Conservation (phyloP, 352 stramenopile genomes). For the Phytophthora podocarpi region DNA sequence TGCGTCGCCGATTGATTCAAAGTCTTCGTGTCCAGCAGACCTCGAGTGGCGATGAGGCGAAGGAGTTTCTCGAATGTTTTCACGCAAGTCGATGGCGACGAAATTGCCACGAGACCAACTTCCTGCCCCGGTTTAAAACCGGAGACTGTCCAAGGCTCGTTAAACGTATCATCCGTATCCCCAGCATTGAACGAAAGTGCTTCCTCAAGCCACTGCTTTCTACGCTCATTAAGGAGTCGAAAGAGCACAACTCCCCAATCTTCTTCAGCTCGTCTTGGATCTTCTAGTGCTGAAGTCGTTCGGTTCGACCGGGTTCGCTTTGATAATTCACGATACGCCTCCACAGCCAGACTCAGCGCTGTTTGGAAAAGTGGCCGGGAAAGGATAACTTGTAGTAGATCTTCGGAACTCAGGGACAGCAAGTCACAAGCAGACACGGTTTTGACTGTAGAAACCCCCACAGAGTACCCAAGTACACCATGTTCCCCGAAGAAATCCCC, state of each 20-base stretch:
- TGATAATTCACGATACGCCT: constrained; percentile 55
- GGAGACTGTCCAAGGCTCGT: constrained; percentile 35
- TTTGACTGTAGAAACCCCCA: constrained; percentile 41
- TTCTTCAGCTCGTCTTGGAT: constrained; percentile 26
- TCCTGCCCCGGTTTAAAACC: constrained; percentile 28
- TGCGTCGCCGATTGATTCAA: constrained; percentile 15
- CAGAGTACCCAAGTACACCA: constrained; percentile 60
- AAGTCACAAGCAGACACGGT: constrained; percentile 30
- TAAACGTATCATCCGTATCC: constrained; percentile 6
- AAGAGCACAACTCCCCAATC: constrained; percentile 54
- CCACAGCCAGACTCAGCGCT: constrained; percentile 42
- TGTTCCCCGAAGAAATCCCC: constrained; percentile 70
- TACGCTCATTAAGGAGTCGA: constrained; percentile 34
- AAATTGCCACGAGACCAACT: constrained; percentile 34
- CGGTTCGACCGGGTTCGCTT: constrained; percentile 8
- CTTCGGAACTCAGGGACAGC: constrained; percentile 42
- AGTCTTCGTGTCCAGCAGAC: constrained; percentile 19
- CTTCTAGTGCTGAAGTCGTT: constrained; percentile 2
- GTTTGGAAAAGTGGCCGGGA: constrained; percentile 29
- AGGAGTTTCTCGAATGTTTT: constrained; percentile 61
- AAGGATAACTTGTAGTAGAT: constrained; percentile 52
- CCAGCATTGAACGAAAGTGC: constrained; percentile 12
- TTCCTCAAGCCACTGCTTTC: constrained; percentile 45
- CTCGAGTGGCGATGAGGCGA: constrained; percentile 52
- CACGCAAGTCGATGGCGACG: constrained; percentile 37